Conservation (phyloP, 805 yeast species). For the Pichia kluyveri region DNA sequence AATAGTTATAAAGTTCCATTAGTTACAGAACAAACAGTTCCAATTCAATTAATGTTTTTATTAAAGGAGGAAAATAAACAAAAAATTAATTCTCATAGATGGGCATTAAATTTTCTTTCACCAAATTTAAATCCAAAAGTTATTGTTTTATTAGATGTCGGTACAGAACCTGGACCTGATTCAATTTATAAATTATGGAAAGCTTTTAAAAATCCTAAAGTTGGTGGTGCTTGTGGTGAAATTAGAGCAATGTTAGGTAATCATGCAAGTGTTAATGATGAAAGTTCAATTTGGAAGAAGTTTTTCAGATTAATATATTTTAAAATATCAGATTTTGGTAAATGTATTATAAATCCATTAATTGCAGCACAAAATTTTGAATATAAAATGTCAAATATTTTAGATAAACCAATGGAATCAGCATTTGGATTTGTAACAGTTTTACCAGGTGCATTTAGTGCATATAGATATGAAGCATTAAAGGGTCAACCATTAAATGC, state of each 20-base stretch:
- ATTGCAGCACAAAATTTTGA: constrained; percentile 96
- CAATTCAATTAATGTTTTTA: constrained; percentile 82
- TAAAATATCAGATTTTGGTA: constrained; percentile 31
- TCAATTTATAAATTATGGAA: constrained; percentile 88
- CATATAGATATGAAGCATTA: constrained; percentile 78
- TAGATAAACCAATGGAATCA: constrained; percentile 92
- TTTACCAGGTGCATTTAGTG: constrained; percentile 94
- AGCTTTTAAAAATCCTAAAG: constrained; percentile 66
- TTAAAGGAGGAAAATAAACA: constrained; percentile 82
- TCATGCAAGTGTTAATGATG: constrained; percentile 24
- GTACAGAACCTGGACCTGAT: constrained; percentile 82
- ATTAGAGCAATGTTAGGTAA: constrained; percentile 58
- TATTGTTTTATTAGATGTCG: constrained; percentile 82
- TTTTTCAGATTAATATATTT: constrained; percentile 37
- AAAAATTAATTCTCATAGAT: constrained; percentile 90
- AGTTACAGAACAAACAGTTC: constrained; percentile 52
- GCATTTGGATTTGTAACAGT: constrained; percentile 91
- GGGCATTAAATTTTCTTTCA: constrained; percentile 91
- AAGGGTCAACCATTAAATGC: constrained; percentile 75
- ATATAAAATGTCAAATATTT: constrained; percentile 86
- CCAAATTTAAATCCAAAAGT: constrained; percentile 75
- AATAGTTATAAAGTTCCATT: constrained; percentile 48
- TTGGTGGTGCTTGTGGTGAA: constrained; percentile 98
- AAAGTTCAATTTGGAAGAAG: constrained; percentile 16
- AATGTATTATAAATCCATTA: constrained; percentile 58